Percentiles rank a stretch among this genome's conserved stretches.
Conservation (phyloP, 768 basidiomycete genomes). For the Boletus pseudo-olivaceus region DNA sequence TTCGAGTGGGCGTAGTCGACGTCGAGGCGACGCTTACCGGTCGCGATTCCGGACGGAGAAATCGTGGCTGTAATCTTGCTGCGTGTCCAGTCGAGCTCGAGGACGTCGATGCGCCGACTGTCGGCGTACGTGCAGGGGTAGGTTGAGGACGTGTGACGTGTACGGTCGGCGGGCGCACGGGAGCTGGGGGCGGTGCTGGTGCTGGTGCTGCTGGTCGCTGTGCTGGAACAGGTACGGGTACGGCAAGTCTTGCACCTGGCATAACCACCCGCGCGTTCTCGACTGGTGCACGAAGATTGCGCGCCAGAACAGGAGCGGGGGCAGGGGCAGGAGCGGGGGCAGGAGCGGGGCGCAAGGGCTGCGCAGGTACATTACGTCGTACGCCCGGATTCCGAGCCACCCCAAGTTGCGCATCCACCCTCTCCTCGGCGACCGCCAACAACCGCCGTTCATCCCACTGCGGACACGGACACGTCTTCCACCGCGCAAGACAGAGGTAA, state of each 20-base stretch:
- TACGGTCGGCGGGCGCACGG: not conserved
- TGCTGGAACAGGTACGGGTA: not conserved
- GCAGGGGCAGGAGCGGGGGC: not conserved
- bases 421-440: slow-evolving; percentile 40
- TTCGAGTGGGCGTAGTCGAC: not conserved
- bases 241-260: not conserved
- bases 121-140: not conserved
- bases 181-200: not conserved
- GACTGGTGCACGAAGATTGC: not conserved
- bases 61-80: too few relatives aligned
- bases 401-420: slow-evolving; percentile 40
- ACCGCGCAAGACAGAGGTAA: slow-evolving; percentile 48
- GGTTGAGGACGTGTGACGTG: not conserved
- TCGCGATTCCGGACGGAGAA: not conserved
- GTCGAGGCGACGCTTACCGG: not conserved
- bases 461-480: slow-evolving; percentile 63
- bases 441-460: slow-evolving; percentile 59
- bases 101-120: too few relatives aligned
- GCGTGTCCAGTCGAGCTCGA: not conserved
- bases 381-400: slow-evolving; percentile 28
- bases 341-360: not conserved
- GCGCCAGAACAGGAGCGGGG: not conserved
- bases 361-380: slow-evolving; percentile 29
- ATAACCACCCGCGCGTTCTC: not conserved
- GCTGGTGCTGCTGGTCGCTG: not conserved